phyloP scores from a whole-genome alignment of 2,329 filamentous ascomycete genomes.

The Macrophomina tecta region DNA sequence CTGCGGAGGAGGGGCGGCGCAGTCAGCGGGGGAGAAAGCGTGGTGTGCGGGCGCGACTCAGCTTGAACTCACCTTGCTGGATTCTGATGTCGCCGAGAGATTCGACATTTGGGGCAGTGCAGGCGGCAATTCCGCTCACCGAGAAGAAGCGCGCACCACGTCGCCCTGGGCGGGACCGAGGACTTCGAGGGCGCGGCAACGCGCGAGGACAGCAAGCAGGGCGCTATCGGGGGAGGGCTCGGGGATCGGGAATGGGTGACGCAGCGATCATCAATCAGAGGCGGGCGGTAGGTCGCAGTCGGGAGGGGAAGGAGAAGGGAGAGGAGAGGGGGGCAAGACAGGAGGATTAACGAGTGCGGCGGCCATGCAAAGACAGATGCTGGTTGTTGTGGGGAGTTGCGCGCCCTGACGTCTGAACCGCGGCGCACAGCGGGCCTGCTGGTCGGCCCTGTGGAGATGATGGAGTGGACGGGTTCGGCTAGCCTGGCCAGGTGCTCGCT shows the following conservation, averaged over 20 bases:
- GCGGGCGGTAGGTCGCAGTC: neutral
- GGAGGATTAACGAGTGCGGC: conserved; percentile 25
- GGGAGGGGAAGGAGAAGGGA: neutral
- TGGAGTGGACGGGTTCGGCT: conserved; percentile 19
- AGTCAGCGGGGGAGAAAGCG: conserved; percentile 10
- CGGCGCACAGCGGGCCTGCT: conserved; percentile 10
- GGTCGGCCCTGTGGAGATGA: conserved; percentile 24
- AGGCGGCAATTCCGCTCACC: neutral
- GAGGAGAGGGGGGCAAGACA: conserved; percentile 1
- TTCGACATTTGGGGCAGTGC: conserved; percentile 28
- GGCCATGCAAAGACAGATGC: conserved; percentile 23
- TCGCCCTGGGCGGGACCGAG: neutral
- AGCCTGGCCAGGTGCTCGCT: conserved; percentile 17
- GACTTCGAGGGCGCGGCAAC: conserved; percentile 8
- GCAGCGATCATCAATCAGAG: conserved; percentile 19
- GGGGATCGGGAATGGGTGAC: neutral
- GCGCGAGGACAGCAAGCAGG: conserved; percentile 11
- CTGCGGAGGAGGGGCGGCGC: conserved; percentile 22
- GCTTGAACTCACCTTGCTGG: conserved; percentile 21
- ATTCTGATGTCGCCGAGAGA: conserved; percentile 17
- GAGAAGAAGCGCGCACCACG: conserved; percentile 9
- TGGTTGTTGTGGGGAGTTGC: conserved; percentile 8
- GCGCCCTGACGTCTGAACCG: conserved; percentile 25
- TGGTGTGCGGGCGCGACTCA: conserved; percentile 10
- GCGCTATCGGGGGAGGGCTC: conserved; percentile 10